Percentiles rank a stretch among this genome's conserved stretches.
These are phyloP conservation scores for Solanum chilense DNA, from an alignment of 257 asterid genomes.

Conservation along the genomic window DNA sequence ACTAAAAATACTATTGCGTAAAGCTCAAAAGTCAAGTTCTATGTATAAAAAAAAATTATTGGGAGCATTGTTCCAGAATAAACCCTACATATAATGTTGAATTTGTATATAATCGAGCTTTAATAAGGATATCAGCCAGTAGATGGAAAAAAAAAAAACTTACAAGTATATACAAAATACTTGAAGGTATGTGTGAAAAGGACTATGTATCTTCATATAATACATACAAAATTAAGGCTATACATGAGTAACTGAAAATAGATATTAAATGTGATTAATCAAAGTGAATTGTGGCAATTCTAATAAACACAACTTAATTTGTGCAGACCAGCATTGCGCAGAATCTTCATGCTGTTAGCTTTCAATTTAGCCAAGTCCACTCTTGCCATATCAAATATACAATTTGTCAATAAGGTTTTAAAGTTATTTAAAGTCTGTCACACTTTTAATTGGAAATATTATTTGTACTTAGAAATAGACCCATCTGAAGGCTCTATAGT, in stretches of 20 bases:
- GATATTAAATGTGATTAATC: background rate
- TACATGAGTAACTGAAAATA: background rate
- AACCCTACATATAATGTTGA: background rate
- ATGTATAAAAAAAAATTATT: background rate
- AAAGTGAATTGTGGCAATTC: background rate
- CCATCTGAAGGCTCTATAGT: background rate
- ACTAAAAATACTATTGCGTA: background rate
- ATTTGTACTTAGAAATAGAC: background rate
- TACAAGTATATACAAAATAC: background rate
- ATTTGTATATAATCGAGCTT: too few relatives aligned
- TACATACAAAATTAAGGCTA: background rate
- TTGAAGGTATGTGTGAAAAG: background rate
- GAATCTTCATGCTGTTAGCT: background rate
- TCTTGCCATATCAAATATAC: background rate
- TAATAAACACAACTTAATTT: background rate
- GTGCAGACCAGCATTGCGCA: background rate
- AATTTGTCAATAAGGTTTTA: background rate
- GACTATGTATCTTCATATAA: background rate
- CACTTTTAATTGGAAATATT: background rate
- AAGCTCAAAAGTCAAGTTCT: background rate
- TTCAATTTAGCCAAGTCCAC: background rate
- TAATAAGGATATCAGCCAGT: background rate
- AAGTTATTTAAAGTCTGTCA: background rate
- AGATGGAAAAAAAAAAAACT: too few relatives aligned
- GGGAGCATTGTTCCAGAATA: background rate